A percentile compares a stretch with the other conserved stretches of the same genome.
These are phyloP conservation scores for Fusarium miscanthi DNA, from an alignment of 2,329 filamentous ascomycete genomes.

Conservation along the genomic window DNA sequence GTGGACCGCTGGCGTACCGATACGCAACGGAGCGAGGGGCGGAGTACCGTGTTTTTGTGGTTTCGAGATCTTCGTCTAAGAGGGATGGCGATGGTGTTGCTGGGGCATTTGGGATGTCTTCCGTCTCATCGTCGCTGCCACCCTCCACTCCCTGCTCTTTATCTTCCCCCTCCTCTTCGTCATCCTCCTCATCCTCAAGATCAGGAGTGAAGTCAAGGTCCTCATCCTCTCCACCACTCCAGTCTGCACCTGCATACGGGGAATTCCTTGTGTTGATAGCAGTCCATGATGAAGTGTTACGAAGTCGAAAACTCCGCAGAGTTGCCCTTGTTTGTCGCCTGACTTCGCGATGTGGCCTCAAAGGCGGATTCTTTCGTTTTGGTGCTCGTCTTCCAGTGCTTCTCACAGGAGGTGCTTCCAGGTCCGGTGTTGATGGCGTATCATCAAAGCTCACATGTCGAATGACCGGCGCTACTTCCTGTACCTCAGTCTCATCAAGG, in stretches of 20 bases:
- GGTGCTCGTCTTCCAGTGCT: slow-evolving; percentile 31
- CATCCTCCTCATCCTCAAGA: not conserved
- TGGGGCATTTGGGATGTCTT: not conserved
- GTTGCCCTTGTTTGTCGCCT: not conserved
- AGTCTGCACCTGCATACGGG: not conserved
- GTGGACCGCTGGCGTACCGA: slow-evolving; percentile 34
- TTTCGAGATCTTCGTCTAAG: not conserved
- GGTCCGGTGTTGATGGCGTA: slow-evolving; percentile 18
- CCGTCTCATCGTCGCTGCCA: not conserved
- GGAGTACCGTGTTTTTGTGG: slow-evolving; percentile 32
- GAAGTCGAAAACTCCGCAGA: not conserved
- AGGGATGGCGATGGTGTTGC: not conserved
- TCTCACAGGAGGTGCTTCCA: slow-evolving; percentile 15
- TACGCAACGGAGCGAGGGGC: slow-evolving; percentile 24
- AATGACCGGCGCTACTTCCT: not conserved
- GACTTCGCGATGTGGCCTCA: not conserved
- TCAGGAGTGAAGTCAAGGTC: slow-evolving; percentile 2
- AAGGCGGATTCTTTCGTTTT: slow-evolving; percentile 1
- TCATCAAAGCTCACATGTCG: slow-evolving; percentile 13
- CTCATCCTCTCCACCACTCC: not conserved
- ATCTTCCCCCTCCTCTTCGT: not conserved
- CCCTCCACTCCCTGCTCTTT: not conserved
- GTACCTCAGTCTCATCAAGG: not conserved
- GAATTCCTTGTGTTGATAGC: not conserved
- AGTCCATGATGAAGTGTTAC: not conserved